Base-by-base conservation (phyloP, 2,329 filamentous ascomycete species). In the Hypoxylon rubiginosum region DNA sequence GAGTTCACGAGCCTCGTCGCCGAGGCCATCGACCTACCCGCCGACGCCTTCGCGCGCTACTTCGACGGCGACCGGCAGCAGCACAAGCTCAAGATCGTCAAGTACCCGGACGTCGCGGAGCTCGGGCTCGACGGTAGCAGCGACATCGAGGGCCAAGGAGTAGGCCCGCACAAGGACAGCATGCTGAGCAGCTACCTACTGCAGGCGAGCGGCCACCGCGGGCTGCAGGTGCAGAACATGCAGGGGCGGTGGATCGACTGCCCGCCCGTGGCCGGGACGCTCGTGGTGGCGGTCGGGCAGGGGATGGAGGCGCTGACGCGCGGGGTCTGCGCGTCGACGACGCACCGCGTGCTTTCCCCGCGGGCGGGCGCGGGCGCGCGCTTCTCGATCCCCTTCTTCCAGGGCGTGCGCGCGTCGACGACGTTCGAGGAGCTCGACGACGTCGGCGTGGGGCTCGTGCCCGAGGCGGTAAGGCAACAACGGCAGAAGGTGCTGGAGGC, bases 31-130 rank as follows among this genome's bases (percentile, higher is more conserved):
- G 86, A 87, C 9, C 83, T 97, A 5, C 88, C 91, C 0, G 67
- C 84, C 0, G 80, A 85, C 54, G 92, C 93, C 0, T 97, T 97
- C 78, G 82, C 88, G 75, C 88, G 87, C 73, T 97, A 94, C 83
- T 95, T 95, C 79, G 92, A 94, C 76, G 79, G 85, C 45, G 78
- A 86, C 71, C n/a, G n/a, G n/a, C 83, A 87, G 82, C 93, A 96
- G 81, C 92, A 97, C 82, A 97, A 97, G 82, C 85, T 97, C 73
- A 97, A 97, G 82, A 90, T 97, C 64, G 90, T 97, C 65, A 93
- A 92, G 81, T 97, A 96, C 75, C 93, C 93, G 0, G 93, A 96
- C 76, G 78, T 87, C 11, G 79, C 81, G n/a, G 85, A 88, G 76
- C 80, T 92, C 1, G 86, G 85, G 0, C 77, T 84, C 2, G 77